Conservation (phyloP, 1,284 basidiomycete genomes). For the Pterula multifida region DNA sequence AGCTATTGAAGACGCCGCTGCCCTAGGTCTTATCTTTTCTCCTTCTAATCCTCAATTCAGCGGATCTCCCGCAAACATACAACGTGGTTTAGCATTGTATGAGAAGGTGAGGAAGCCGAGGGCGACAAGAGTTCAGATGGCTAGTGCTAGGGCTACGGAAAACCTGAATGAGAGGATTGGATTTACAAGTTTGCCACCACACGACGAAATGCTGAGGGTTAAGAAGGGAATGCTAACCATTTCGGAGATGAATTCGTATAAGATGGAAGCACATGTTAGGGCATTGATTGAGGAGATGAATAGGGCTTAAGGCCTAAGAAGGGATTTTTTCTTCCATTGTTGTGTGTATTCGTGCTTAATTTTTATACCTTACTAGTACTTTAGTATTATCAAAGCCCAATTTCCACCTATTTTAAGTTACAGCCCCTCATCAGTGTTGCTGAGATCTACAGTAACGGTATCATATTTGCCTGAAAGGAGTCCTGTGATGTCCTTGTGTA, state of each 20-base stretch:
- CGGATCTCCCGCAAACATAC: not conserved
- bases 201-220: constrained; percentile 10
- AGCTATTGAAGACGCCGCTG: constrained; percentile 23
- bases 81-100: constrained; percentile 17
- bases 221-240: not conserved
- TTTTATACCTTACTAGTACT: too few species aligned
- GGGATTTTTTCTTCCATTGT: too few species aligned
- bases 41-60: not conserved
- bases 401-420: too few species aligned
- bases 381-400: too few species aligned
- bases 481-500: too few species aligned
- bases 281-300: not conserved
- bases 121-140: constrained; percentile 19
- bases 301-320: too few species aligned
- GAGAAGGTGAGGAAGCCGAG: constrained; percentile 20
- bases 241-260: constrained; percentile 20
- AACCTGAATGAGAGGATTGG: constrained; percentile 23
- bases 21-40: constrained; percentile 23
- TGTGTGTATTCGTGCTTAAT: too few species aligned
- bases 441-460: too few species aligned
- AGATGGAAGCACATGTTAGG: constrained; percentile 19
- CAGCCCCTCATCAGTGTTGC: too few species aligned
- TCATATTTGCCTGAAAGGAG: too few species aligned
- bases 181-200: constrained; percentile 18
- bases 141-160: constrained; percentile 18